Evolutionary conservation across 202 grass and related monocot species (phyloP), one percentile per base, ranked within the genome.

Genomic region (Setaria viridis): DNA sequence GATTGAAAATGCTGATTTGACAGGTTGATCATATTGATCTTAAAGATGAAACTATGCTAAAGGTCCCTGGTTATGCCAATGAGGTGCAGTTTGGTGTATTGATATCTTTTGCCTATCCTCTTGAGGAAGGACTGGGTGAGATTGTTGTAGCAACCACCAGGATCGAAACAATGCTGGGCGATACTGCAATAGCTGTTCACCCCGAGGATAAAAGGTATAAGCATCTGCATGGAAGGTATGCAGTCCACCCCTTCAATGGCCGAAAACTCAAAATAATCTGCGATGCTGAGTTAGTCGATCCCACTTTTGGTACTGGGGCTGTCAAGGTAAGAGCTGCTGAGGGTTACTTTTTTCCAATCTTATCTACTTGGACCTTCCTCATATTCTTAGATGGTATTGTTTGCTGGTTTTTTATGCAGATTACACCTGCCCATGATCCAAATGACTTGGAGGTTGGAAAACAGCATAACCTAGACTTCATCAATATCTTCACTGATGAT

Each of bases 361-460:
- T 43, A 35, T 55, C 51, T 82, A 64, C 20, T 69, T 71, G 64
- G 8, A 76, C 35, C 12, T 87, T 58, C 7, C 60, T 72, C 33
- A 74, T 70, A 55, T 41, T 41, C 60, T 84, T 81, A 47, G 34
- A 17, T 77, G 78, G 2, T 70, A 71, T 80, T 80, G 4, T 88
- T 64, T 86, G 66, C 60, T 67, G 21, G n/a, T 78, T 37, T 87
- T 73, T 72, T 60, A 25, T 92, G 80, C 78, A 98, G 96, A 98
- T 98, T 85, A 95, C 96, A 64, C 91, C 93, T 35, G 93, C 93
- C 59, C 93, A 98, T 94, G 96, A 98, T 85, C 87, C 93, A 60
- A 92, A 98, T 85, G 96, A 98, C 67, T 98, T 98, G 85, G 93
- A 98, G 87, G 93, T 95, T 76, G 93, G 93, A 62, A 98, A 98